A percentile compares a stretch with the other conserved stretches of the same genome.
These are phyloP conservation scores for Petasospora rhodanensis DNA, from an alignment of 1,139 yeast species.

Conservation along the genomic window DNA sequence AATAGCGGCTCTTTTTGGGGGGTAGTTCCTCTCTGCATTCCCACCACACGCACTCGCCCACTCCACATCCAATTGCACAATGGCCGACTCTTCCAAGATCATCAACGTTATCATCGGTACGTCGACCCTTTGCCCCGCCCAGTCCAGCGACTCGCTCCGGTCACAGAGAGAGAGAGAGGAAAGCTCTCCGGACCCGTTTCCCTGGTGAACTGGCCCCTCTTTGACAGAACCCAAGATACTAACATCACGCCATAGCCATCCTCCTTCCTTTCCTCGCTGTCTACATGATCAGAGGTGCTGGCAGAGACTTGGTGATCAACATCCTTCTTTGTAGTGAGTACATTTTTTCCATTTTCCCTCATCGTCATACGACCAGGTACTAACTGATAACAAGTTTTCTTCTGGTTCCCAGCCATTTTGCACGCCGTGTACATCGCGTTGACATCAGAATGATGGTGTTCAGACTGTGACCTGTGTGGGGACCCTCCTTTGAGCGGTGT, in stretches of 20 bases:
- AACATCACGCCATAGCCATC: constrained; percentile 38
- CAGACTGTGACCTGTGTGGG: too few species aligned
- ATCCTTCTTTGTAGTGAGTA: constrained; percentile 46
- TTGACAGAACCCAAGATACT: constrained; percentile 1
- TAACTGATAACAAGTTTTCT: constrained; percentile 32
- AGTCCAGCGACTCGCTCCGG: too few species aligned
- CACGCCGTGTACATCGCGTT: constrained; percentile 65
- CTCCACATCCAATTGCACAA: constrained; percentile 9
- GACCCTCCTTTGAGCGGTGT: too few species aligned
- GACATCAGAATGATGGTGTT: constrained; percentile 4
- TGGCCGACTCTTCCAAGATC: constrained; percentile 33
- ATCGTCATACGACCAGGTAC: neutral
- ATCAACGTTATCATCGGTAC: constrained; percentile 34
- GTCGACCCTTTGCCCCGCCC: too few species aligned
- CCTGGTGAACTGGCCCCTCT: neutral
- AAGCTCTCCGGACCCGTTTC: neutral
- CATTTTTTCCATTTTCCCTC: neutral
- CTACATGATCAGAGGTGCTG: constrained; percentile 58
- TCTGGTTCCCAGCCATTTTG: constrained; percentile 74
- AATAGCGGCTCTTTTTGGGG: too few species aligned
- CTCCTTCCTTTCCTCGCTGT: constrained; percentile 73
- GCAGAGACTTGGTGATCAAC: constrained; percentile 59
- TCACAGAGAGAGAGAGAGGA: too few species aligned
- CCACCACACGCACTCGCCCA: neutral
- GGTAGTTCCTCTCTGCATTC: too few species aligned